A percentile compares a stretch with the other conserved stretches of the same genome.
Evolutionary conservation across 2,329 filamentous ascomycete genomes (phyloP).

Genomic region (Biscogniauxia mediterranea): DNA sequence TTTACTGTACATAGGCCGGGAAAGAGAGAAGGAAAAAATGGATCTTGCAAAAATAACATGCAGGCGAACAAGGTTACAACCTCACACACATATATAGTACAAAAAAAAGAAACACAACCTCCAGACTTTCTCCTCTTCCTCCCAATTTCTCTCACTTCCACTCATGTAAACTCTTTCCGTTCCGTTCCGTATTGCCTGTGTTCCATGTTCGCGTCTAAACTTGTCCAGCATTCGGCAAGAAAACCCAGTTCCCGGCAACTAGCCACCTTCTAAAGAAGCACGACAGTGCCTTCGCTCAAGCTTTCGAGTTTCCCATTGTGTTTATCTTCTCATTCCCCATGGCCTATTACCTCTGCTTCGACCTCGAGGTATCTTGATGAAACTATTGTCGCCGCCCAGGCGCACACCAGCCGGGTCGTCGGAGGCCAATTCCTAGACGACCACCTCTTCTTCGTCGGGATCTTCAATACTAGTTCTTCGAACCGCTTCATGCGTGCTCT

Average conservation of each 20-base stretch:
- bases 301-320: conserved; percentile 3
- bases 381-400: conserved; percentile 7
- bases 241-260: not conserved
- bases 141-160: not conserved
- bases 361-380: conserved; percentile 13
- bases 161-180: not conserved
- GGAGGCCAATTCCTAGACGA: conserved; percentile 31
- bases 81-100: conserved; percentile 26
- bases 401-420: conserved; percentile 10
- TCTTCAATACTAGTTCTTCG: conserved; percentile 59
- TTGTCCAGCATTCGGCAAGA: not conserved
- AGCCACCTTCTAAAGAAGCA: not conserved
- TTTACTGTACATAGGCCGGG: conserved; percentile 18
- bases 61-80: conserved; percentile 12
- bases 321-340: not conserved
- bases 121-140: not conserved
- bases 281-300: not conserved
- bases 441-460: conserved; percentile 46
- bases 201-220: not conserved
- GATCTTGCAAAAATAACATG: conserved; percentile 3
- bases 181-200: not conserved
- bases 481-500: conserved; percentile 50
- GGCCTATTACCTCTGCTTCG: conserved; percentile 4
- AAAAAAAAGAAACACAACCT: conserved; percentile 4
- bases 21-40: conserved; percentile 7